Base-by-base conservation (phyloP, 495 filamentous ascomycete genomes). In the Daldinia grandis region DNA sequence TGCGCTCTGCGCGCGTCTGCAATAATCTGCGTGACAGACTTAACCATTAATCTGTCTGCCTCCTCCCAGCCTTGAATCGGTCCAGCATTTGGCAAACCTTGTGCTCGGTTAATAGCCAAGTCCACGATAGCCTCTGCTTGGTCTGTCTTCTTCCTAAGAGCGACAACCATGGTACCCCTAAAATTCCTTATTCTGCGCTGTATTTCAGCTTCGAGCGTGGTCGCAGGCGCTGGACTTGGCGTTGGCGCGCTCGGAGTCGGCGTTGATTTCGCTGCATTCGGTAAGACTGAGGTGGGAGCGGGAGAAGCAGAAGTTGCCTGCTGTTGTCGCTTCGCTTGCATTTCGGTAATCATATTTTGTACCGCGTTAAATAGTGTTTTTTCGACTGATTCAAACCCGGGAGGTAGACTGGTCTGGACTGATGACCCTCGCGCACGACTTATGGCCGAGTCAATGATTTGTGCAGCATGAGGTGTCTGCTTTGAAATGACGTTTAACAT, bases 51-150 rank as follows among this genome's bases (percentile, higher is more conserved):
- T 28, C 69, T 69, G 38, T 77, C 75, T 44, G 75, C 75, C 62
- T 75, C 73, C n/a, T 77, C 75, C 75, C 75, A 77, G 19, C 73
- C 73, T 47, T 62, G 73, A 54, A 77, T 67, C 7, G 71, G 72
- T 14, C 65, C 70, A 24, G 62, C 15, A 25, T 73, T 74, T 8
- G 75, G 68, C 31, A 74, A 62, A 44, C 75, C 75, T 49, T 72
- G 68, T 31, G 75, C 75, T 62, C 75, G 75, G n/a, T 66, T 76
- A 53, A 77, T 76, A 4, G 75, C 75, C 9, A 72, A 68, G 38
- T 77, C 75, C 19, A 77, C 65, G 33, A 77, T 74, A 49, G 62
- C 69, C 10, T 75, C 73, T 30, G 75, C 75, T 31, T 76, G 71
- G 17, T 77, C 75, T 1, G 75, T 77, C 65, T 76, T 75, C 50